Evolutionary conservation across 192 early-diverging fungal species (phyloP).

Genomic region (Chytriomyces sp.): DNA sequence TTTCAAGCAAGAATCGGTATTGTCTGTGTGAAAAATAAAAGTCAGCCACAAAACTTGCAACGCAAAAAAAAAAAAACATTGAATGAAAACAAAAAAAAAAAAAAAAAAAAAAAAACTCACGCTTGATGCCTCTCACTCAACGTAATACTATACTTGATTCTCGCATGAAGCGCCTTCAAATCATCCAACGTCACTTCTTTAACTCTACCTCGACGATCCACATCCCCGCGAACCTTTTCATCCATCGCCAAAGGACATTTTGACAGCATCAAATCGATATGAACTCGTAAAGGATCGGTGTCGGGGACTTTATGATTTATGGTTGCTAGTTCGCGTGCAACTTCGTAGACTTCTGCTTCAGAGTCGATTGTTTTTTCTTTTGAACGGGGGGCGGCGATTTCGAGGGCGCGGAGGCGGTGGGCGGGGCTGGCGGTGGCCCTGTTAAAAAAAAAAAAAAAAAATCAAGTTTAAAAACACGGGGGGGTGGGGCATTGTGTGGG

Average conservation of each 20-base stretch:
- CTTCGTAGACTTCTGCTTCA: conserved; percentile 78
- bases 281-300: conserved; percentile 60
- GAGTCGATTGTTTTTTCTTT: conserved; percentile 87
- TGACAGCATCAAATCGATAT: conserved; percentile 69
- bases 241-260: conserved; percentile 57
- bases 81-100: not conserved
- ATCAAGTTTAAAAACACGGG: not conserved
- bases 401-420: conserved; percentile 68
- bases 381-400: conserved; percentile 66
- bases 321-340: conserved; percentile 56
- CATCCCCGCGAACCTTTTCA: conserved; percentile 31
- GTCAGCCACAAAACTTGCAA: not conserved
- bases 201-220: conserved; percentile 27
- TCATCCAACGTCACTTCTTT: conserved; percentile 63
- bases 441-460: conserved; percentile 23
- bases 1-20: conserved; percentile 72
- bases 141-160: conserved; percentile 72
- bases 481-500: not conserved
- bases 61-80: not conserved
- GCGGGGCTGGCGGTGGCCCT: conserved; percentile 58
- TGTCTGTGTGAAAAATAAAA: conserved; percentile 53
- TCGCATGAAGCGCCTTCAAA: conserved; percentile 69
- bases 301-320: conserved; percentile 41
- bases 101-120: conserved; percentile 41
- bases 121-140: conserved; percentile 77